Conservation (phyloP, 73 alveolate species). For the Durusdinium trenchii region DNA sequence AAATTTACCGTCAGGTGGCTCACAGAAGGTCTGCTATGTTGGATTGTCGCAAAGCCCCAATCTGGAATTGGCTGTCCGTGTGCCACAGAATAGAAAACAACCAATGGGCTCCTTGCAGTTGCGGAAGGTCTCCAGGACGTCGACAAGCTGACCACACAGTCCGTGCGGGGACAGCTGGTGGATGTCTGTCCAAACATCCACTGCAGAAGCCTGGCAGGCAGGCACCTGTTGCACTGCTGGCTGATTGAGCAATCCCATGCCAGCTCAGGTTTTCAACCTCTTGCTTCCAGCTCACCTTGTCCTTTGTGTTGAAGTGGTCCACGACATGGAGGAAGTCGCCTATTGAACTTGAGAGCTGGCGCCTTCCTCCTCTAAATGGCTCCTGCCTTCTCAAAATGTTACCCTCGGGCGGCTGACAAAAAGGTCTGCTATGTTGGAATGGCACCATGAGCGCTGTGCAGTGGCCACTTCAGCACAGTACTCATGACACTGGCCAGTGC, state of each 20-base stretch:
- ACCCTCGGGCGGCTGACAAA: too few relatives aligned
- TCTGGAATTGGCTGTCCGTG: background rate
- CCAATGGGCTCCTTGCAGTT: background rate
- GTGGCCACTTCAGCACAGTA: too few relatives aligned
- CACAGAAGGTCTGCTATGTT: too few relatives aligned
- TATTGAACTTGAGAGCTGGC: background rate
- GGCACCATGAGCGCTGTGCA: too few relatives aligned
- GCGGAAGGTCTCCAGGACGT: conserved; percentile 13
- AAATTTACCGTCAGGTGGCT: too few relatives aligned
- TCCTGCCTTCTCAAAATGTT: too few relatives aligned
- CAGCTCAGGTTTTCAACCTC: background rate
- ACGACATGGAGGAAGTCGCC: background rate
- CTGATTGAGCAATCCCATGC: background rate
- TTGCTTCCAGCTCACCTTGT: conserved; percentile 10
- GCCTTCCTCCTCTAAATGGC: too few relatives aligned
- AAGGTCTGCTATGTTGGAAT: too few relatives aligned
- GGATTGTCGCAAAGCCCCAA: background rate
- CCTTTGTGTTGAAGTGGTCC: background rate
- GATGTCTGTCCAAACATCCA: background rate
- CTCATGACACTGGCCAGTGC: too few relatives aligned
- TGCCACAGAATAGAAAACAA: background rate
- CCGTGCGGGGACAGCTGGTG: background rate
- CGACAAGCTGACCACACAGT: conserved; percentile 33
- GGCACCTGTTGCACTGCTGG: background rate
- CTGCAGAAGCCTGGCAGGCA: background rate